Evolutionary conservation across 2,329 filamentous ascomycete species (phyloP), one percentile per base, ranked within the genome.

Genomic region (Nectriaceae sp.): DNA sequence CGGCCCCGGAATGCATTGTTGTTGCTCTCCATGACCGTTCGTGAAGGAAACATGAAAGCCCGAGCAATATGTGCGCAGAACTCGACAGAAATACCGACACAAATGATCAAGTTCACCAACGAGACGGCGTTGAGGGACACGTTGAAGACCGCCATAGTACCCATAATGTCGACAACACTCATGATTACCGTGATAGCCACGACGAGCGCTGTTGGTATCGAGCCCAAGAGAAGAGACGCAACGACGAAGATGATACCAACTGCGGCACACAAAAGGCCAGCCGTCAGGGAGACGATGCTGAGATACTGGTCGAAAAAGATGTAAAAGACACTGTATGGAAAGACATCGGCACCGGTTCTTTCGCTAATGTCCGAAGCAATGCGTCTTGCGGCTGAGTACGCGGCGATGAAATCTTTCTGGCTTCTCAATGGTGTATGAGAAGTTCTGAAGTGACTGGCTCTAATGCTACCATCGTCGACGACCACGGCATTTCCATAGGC

Each of bases 221-320:
- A 96, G 35, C 95, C 95, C 2, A 99, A 80, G 1, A 99, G 83
- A 13, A 91, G 60, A 0, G 87, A 85, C 0, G 90, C 87, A 39
- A 99, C 81, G 50, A 88, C 66, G 49, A 97, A 87, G 50, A 97
- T 96, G 56, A 96, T 89, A 21, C 80, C 89, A 13, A 97, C 77
- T 0, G 91, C 93, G 3, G 89, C 88, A 35, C 88, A 87, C 22
- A 99, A 80, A 1, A 99, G 82, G 0, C 87, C 83, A 1, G 81
- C 87, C 0, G 93, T 92, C 4, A 97, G 78, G 11, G 80, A 78
- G 18, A 96, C 84, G 52, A 99, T 97, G 49, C 82, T 83, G 5
- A 90, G 81, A 65, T 99, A 99, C 67, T 97, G 94, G 66, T 99
- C 94, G 67, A 99, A 99, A 80, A 97, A 99, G 67, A 99, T 92